Conservation (phyloP, 108 stramenopile genomes). For the Skeletonema menzelii region DNA sequence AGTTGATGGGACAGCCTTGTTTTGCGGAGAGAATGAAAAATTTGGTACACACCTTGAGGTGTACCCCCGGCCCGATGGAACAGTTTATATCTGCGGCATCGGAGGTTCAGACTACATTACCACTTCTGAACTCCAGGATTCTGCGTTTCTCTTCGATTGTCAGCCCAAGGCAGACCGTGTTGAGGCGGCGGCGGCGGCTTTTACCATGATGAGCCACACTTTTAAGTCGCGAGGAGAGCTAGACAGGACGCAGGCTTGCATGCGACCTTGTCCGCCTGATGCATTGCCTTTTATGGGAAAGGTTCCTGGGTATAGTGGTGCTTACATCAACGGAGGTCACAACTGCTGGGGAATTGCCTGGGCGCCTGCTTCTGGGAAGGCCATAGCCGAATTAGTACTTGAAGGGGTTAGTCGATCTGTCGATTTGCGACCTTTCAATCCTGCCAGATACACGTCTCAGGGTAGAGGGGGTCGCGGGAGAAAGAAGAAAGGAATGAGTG, state of each 20-base stretch:
- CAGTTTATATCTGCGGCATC: constrained; percentile 96
- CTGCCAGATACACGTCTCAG: constrained; percentile 57
- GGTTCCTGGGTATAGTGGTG: constrained; percentile 79
- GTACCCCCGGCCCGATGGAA: constrained; percentile 83
- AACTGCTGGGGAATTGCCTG: constrained; percentile 99
- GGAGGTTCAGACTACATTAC: constrained; percentile 92
- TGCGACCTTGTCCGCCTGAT: constrained; percentile 88
- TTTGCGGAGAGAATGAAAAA: constrained; percentile 93
- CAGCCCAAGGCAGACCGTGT: constrained; percentile 82
- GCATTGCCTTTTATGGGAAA: constrained; percentile 92
- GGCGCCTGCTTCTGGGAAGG: constrained; percentile 91
- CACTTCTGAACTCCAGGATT: constrained; percentile 79
- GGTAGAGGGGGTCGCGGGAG: constrained; percentile 68
- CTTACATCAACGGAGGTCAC: constrained; percentile 93
- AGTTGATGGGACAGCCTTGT: constrained; percentile 92
- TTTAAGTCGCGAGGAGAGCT: constrained; percentile 67
- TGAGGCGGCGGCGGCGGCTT: constrained; percentile 69
- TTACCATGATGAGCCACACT: constrained; percentile 69
- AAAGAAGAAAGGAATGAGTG: constrained; percentile 61
- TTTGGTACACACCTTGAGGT: constrained; percentile 89
- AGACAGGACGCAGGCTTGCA: constrained; percentile 46
- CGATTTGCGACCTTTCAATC: constrained; percentile 73
- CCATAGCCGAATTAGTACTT: constrained; percentile 87
- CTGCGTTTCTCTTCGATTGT: constrained; percentile 71
- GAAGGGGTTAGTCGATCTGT: constrained; percentile 65